phyloP scores from a whole-genome alignment of 352 stramenopile genomes.

The Globisporangium cystogenes region DNA sequence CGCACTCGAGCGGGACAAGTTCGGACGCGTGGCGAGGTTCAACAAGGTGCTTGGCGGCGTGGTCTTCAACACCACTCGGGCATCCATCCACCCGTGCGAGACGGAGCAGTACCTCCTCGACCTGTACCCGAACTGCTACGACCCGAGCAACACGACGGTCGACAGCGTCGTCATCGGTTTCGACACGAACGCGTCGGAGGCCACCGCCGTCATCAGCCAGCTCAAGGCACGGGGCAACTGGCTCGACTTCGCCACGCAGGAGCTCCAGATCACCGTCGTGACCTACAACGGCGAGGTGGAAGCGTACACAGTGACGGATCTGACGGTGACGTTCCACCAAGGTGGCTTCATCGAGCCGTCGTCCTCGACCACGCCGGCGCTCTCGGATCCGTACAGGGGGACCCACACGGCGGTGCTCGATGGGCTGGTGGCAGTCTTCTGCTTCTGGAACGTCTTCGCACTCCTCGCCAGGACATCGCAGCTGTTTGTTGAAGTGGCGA shows the following conservation, averaged over 20 bases:
- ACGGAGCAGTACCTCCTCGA: slow-evolving; percentile 24
- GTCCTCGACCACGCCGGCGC: slow-evolving; percentile 24
- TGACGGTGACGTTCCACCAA: slow-evolving; percentile 25
- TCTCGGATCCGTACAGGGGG: slow-evolving; percentile 30
- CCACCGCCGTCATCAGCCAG: slow-evolving; percentile 13
- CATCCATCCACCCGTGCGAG: slow-evolving; percentile 17
- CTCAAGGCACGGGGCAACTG: slow-evolving; percentile 27
- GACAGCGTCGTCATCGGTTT: slow-evolving; percentile 34
- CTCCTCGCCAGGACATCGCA: background rate
- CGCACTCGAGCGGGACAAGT: slow-evolving; percentile 19
- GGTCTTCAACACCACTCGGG: slow-evolving; percentile 24
- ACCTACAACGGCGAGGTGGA: slow-evolving; percentile 55
- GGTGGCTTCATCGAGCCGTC: slow-evolving; percentile 27
- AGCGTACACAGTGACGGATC: slow-evolving; percentile 32
- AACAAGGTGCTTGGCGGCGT: slow-evolving; percentile 35
- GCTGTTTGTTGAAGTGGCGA: too few species aligned
- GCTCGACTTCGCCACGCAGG: slow-evolving; percentile 31
- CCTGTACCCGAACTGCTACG: slow-evolving; percentile 44
- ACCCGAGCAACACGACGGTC: slow-evolving; percentile 14
- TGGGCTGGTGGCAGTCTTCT: slow-evolving; percentile 27
- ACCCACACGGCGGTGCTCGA: slow-evolving; percentile 20
- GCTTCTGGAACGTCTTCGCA: slow-evolving; percentile 5
- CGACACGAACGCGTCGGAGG: slow-evolving; percentile 30
- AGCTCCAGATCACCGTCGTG: slow-evolving; percentile 38
- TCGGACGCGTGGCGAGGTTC: slow-evolving; percentile 19